These are phyloP conservation scores for Boletus vermiculosoides DNA, from an alignment of 768 basidiomycete species.

Conservation along the genomic window DNA sequence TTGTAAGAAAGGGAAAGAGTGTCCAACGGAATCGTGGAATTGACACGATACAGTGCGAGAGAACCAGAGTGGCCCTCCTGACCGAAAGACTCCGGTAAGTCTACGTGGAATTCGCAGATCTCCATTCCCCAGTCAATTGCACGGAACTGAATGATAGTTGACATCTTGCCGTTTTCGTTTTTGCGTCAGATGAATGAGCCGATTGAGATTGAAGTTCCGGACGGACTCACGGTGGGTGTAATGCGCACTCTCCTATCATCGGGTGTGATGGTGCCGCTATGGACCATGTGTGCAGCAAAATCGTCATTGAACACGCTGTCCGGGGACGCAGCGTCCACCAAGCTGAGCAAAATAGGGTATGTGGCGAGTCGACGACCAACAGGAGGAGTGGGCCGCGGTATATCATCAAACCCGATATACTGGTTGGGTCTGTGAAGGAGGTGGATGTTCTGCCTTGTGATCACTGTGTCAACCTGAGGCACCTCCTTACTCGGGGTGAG, in stretches of 20 bases:
- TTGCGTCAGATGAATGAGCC: not conserved
- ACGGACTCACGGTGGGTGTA: constrained; percentile 5
- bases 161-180: constrained; percentile 4
- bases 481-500: not conserved
- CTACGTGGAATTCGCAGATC: constrained; percentile 11
- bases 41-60: constrained; percentile 6
- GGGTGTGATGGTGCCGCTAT: constrained; percentile 8
- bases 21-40: constrained; percentile 11
- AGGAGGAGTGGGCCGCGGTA: constrained; percentile 3
- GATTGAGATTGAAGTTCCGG: not conserved
- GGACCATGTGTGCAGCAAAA: constrained; percentile 4
- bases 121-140: constrained; percentile 18
- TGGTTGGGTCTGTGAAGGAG: constrained; percentile 9
- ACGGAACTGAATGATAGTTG: constrained; percentile 15
- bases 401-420: constrained; percentile 12
- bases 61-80: constrained; percentile 5
- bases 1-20: constrained; percentile 6
- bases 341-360: constrained; percentile 8
- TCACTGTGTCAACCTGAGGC: not conserved
- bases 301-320: constrained; percentile 8
- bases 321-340: constrained; percentile 10
- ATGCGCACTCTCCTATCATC: constrained; percentile 8
- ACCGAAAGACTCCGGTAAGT: constrained; percentile 4
- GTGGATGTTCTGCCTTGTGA: constrained; percentile 11
- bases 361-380: constrained; percentile 1